phyloP scores from a whole-genome alignment of 1,284 basidiomycete genomes.

The Marasmius tenuissimus region DNA sequence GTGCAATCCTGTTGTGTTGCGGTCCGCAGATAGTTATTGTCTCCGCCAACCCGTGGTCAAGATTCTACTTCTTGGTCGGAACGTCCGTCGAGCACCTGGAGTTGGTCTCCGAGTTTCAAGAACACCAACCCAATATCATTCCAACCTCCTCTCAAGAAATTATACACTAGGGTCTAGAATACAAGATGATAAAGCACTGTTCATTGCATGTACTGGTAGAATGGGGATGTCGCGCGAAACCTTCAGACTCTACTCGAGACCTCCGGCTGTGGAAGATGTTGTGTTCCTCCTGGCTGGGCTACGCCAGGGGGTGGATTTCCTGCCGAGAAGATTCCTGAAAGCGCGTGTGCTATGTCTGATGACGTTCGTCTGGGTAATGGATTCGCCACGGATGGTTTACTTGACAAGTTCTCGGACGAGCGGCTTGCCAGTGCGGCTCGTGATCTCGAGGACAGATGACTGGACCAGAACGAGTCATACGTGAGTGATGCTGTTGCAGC shows the following conservation, averaged over 20 bases:
- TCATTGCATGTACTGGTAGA: neutral
- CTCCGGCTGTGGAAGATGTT: neutral
- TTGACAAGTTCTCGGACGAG: slow-evolving; percentile 1
- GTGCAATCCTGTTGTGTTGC: too few relatives aligned
- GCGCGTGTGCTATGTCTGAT: neutral
- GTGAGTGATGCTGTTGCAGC: slow-evolving; percentile 37
- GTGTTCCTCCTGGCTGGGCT: neutral
- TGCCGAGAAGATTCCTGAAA: neutral
- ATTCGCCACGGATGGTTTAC: neutral
- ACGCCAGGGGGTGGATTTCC: neutral
- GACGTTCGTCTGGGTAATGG: neutral
- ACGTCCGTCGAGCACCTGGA: too few relatives aligned
- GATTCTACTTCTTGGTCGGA: too few relatives aligned
- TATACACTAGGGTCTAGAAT: neutral
- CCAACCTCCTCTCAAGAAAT: neutral
- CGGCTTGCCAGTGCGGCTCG: slow-evolving; percentile 17
- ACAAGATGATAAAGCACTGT: neutral
- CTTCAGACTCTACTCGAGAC: neutral
- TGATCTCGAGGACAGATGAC: slow-evolving; percentile 28
- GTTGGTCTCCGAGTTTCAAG: too few relatives aligned
- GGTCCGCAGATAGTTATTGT: too few relatives aligned
- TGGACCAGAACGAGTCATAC: slow-evolving; percentile 69
- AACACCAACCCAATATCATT: too few relatives aligned
- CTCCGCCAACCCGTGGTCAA: too few relatives aligned
- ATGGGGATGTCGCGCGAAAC: neutral